phyloP scores from a whole-genome alignment of 176 grass and related monocot genomes.

The Avena eriantha region DNA sequence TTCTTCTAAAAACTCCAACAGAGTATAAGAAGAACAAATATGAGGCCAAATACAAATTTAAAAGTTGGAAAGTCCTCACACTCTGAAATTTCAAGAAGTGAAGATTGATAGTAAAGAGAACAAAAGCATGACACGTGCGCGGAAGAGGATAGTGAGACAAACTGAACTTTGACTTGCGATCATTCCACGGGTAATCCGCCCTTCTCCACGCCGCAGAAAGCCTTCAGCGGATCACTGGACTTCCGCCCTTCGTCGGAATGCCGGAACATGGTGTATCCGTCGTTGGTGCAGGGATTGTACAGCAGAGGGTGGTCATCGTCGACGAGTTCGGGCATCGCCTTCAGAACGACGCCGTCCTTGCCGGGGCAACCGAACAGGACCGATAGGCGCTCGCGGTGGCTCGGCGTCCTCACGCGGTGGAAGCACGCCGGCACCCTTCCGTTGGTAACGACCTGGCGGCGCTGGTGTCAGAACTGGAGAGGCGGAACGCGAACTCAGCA shows the following conservation, averaged over 20 bases:
- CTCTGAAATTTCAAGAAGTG: no score
- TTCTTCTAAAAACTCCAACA: no score
- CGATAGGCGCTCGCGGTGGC: constrained; percentile 39
- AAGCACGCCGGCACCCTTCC: constrained; percentile 34
- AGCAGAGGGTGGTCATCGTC: constrained; percentile 8
- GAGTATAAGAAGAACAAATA: no score
- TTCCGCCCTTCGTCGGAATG: constrained; percentile 18
- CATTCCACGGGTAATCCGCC: neutral
- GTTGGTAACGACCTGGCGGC: constrained; percentile 34
- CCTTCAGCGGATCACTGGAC: neutral
- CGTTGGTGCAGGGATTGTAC: constrained; percentile 25
- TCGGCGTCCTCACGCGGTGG: constrained; percentile 41
- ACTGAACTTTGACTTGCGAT: neutral
- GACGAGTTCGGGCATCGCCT: constrained; percentile 34
- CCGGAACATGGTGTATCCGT: constrained; percentile 25
- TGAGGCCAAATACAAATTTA: no score
- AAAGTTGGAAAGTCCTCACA: no score
- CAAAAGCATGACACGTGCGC: no score
- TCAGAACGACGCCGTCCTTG: neutral
- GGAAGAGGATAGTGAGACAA: no score
- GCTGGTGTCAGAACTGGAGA: no score
- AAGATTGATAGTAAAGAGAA: no score
- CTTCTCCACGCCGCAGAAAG: constrained; percentile 16
- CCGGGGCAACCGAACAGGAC: neutral
- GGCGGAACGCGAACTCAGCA: neutral